Evolutionary conservation across 2,329 filamentous ascomycete genomes (phyloP).

Genomic region (Neonectria sp.): DNA sequence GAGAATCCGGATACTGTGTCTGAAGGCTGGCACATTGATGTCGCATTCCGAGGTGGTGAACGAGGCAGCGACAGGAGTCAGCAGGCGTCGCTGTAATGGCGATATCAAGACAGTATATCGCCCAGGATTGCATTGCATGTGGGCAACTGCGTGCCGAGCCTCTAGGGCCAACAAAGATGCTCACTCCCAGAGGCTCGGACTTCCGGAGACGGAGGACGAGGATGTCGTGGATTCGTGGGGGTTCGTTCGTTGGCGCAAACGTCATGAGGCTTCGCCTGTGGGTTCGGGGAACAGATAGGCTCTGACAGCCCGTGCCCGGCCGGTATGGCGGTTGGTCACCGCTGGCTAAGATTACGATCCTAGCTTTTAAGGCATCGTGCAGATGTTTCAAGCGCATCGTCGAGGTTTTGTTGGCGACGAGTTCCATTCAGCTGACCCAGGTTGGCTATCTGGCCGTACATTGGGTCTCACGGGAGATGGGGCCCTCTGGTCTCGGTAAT

Average conservation of each 20-base stretch:
- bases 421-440: background rate
- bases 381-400: too few relatives aligned
- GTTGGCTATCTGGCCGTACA: background rate
- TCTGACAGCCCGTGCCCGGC: background rate
- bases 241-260: constrained; percentile 4
- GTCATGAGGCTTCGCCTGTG: constrained; percentile 7
- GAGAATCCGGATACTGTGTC: constrained; percentile 17
- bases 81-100: background rate
- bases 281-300: constrained; percentile 1
- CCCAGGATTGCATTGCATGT: background rate
- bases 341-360: background rate
- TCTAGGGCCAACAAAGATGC: background rate
- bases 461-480: constrained; percentile 32
- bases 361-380: background rate
- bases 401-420: constrained; percentile 4
- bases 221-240: constrained; percentile 11
- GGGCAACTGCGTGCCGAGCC: constrained; percentile 4
- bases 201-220: constrained; percentile 2
- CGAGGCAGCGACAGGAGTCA: background rate
- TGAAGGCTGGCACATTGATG: constrained; percentile 9
- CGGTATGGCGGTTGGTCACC: too few relatives aligned
- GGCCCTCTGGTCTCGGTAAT: constrained; percentile 41
- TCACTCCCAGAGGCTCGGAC: background rate
- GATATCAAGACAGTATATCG: background rate
- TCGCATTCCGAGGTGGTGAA: constrained; percentile 5